phyloP scores from a whole-genome alignment of 2,329 filamentous ascomycete genomes.

The Volutella citrinella region DNA sequence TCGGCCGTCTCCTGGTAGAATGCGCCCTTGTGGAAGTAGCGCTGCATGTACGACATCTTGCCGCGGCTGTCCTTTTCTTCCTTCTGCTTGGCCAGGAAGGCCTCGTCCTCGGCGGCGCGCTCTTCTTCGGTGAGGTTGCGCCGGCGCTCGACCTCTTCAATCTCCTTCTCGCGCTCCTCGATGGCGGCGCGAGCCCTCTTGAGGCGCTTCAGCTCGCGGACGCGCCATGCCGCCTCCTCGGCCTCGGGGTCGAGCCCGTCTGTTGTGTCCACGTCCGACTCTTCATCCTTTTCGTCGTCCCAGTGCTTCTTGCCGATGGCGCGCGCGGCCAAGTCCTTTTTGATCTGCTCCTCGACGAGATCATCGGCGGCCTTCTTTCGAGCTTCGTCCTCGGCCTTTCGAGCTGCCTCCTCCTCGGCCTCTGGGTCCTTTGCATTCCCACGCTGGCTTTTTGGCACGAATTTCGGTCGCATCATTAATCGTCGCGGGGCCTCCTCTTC shows the following conservation, averaged over 20 bases:
- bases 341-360: conserved; percentile 84
- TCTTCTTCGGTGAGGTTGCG: conserved; percentile 85
- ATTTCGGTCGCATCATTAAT: conserved; percentile 61
- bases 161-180: conserved; percentile 77
- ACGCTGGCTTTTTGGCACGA: conserved; percentile 59
- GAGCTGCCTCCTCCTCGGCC: conserved; percentile 33
- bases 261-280: conserved; percentile 80
- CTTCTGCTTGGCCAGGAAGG: conserved; percentile 71
- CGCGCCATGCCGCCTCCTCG: conserved; percentile 88
- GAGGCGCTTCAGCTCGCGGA: conserved; percentile 85
- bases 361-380: conserved; percentile 70
- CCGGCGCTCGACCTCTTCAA: conserved; percentile 84
- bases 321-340: conserved; percentile 73
- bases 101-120: conserved; percentile 79
- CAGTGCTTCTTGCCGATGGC: conserved; percentile 78
- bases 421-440: conserved; percentile 29
- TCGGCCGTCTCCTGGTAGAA: conserved; percentile 86
- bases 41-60: conserved; percentile 87
- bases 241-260: conserved; percentile 84
- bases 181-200: conserved; percentile 84
- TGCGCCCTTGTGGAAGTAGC: conserved; percentile 94
- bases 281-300: conserved; percentile 73
- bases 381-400: conserved; percentile 54
- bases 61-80: conserved; percentile 76
- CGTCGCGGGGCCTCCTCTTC: conserved; percentile 57